phyloP scores from a whole-genome alignment of 768 basidiomycete species.

The Phlegmacium glaucopus region DNA sequence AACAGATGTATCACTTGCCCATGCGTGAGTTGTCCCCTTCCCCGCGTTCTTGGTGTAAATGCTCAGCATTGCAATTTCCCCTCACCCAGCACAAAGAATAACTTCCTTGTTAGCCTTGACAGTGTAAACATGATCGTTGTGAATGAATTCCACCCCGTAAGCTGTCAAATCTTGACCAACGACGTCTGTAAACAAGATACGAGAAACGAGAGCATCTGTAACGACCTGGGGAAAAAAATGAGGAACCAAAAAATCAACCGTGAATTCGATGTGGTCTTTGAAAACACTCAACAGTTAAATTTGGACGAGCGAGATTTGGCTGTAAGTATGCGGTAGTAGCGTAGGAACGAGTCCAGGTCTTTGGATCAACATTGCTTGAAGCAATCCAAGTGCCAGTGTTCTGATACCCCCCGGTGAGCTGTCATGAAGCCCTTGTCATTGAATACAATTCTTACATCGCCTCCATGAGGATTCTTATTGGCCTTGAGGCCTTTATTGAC shows the following conservation, averaged over 20 bases:
- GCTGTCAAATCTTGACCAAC: slow-evolving; percentile 7
- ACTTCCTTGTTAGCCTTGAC: slow-evolving; percentile 59
- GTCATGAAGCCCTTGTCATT: background rate
- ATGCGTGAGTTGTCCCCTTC: too few species aligned
- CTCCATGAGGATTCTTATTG: slow-evolving; percentile 27
- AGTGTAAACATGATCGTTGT: slow-evolving; percentile 26
- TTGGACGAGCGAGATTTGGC: slow-evolving; percentile 52
- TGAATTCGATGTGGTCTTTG: slow-evolving; percentile 16
- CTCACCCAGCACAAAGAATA: slow-evolving; percentile 44
- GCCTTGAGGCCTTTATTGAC: slow-evolving; percentile 20
- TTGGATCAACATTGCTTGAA: slow-evolving; percentile 13
- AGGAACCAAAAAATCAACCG: slow-evolving; percentile 30
- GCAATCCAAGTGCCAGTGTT: slow-evolving; percentile 18
- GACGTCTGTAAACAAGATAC: slow-evolving; percentile 3
- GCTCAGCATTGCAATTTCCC: slow-evolving; percentile 16
- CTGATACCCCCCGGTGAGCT: slow-evolving; percentile 12
- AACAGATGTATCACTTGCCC: too few species aligned
- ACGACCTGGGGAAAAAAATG: slow-evolving; percentile 8
- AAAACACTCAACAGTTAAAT: slow-evolving; percentile 60
- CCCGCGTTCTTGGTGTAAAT: too few species aligned
- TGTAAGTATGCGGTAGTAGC: slow-evolving; percentile 62
- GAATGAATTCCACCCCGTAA: slow-evolving; percentile 37
- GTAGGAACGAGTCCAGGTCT: slow-evolving; percentile 64
- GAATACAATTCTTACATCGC: slow-evolving; percentile 17
- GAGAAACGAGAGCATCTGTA: slow-evolving; percentile 19